phyloP scores from a whole-genome alignment of 768 basidiomycete genomes.

The Leucogyrophana mollusca region DNA sequence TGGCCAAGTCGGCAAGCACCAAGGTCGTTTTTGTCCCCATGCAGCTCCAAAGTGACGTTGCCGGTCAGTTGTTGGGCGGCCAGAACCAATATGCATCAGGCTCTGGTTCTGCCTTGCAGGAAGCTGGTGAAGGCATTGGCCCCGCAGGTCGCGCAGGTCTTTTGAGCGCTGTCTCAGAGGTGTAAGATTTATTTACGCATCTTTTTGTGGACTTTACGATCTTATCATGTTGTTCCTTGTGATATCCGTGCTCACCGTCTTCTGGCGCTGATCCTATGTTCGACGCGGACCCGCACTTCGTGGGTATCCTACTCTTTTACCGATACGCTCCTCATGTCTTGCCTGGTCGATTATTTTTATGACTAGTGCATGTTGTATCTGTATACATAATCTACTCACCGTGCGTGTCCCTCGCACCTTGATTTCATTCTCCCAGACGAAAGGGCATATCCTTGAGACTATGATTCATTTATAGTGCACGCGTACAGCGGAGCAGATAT shows the following conservation, averaged over 20 bases:
- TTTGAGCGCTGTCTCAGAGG: slow-evolving; percentile 19
- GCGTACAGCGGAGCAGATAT: neutral
- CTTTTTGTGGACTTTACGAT: neutral
- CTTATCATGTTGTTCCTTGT: neutral
- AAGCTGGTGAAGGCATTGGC: slow-evolving; percentile 21
- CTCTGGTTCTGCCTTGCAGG: slow-evolving; percentile 16
- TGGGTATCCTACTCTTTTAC: neutral
- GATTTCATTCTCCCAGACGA: neutral
- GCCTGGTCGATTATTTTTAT: neutral
- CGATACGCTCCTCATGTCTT: neutral
- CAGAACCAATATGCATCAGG: slow-evolving; percentile 21
- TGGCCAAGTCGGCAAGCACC: slow-evolving; percentile 85
- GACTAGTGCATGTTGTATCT: neutral
- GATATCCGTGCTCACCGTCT: neutral
- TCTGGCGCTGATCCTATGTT: too few species aligned
- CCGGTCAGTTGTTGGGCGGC: slow-evolving; percentile 40
- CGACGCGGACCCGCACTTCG: too few species aligned
- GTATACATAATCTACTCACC: neutral
- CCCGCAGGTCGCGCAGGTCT: slow-evolving; percentile 23
- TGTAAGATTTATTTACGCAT: slow-evolving; percentile 13
- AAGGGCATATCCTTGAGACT: too few species aligned
- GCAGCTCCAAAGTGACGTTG: slow-evolving; percentile 79
- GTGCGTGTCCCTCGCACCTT: neutral
- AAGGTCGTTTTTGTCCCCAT: slow-evolving; percentile 96
- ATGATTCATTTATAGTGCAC: too few species aligned